phyloP scores from a whole-genome alignment of 495 filamentous ascomycete genomes.

The Staphylotrichum longicolle region DNA sequence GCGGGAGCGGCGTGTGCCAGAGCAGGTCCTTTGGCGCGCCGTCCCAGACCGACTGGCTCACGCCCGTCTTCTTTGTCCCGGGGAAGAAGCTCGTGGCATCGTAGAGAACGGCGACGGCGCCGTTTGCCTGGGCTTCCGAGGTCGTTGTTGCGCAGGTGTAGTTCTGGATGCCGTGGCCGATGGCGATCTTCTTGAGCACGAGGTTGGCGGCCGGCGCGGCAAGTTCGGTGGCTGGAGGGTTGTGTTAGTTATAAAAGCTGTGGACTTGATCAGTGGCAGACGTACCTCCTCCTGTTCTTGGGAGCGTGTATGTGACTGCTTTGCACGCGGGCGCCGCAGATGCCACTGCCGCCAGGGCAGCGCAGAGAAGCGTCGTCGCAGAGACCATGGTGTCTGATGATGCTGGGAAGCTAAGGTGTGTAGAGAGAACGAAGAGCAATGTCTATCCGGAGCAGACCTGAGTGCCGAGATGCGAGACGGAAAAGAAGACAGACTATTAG shows the following conservation, averaged over 20 bases:
- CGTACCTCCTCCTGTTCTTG: constrained; percentile 28
- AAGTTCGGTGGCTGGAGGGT: constrained; percentile 39
- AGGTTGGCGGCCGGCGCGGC: constrained; percentile 45
- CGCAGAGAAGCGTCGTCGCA: constrained; percentile 25
- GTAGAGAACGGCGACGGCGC: constrained; percentile 67
- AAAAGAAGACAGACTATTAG: constrained; percentile 3
- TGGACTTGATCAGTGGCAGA: not conserved
- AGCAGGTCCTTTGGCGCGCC: constrained; percentile 36
- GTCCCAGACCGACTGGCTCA: constrained; percentile 32
- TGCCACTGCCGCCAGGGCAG: constrained; percentile 28
- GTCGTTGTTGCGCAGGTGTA: constrained; percentile 57
- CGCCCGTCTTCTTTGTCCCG: constrained; percentile 31
- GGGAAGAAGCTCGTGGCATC: constrained; percentile 54
- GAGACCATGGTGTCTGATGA: constrained; percentile 31
- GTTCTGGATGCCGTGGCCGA: constrained; percentile 76
- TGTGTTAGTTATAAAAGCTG: constrained; percentile 21
- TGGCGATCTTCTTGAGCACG: constrained; percentile 58
- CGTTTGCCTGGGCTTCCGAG: constrained; percentile 41
- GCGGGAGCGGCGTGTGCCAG: constrained; percentile 34
- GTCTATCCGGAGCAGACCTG: not conserved
- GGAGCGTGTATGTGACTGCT: constrained; percentile 25
- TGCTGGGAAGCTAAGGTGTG: constrained; percentile 20
- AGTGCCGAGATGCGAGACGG: not conserved
- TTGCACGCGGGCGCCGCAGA: constrained; percentile 27
- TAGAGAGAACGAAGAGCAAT: constrained; percentile 18